These are phyloP conservation scores for Buxus sempervirens DNA, from an alignment of 164 flowering plant genomes.

Conservation along the genomic window DNA sequence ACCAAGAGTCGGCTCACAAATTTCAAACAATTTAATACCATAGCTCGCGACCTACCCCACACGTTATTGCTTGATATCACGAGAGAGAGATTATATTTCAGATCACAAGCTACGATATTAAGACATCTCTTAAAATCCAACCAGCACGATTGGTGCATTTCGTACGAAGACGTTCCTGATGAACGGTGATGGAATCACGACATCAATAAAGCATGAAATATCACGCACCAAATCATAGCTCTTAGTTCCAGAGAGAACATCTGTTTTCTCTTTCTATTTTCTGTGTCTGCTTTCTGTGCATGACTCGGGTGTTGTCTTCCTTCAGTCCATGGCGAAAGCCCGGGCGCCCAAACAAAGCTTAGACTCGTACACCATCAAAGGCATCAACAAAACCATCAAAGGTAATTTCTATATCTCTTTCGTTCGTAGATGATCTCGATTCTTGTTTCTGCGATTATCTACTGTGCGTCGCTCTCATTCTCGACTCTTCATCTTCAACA, in stretches of 20 bases:
- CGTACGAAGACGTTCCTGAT: not conserved
- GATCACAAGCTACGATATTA: no score
- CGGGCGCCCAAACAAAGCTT: conserved; percentile 47
- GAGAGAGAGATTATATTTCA: no score
- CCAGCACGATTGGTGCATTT: no score
- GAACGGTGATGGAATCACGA: not conserved
- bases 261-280: not conserved
- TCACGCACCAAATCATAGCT: not conserved
- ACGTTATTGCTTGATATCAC: no score
- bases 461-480: not conserved
- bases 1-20: no score
- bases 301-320: not conserved
- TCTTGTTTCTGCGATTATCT: not conserved
- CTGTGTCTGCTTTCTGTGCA: conserved; percentile 8
- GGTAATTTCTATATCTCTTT: conserved; percentile 23
- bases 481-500: conserved; percentile 7
- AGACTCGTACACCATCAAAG: conserved; percentile 59
- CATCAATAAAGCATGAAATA: not conserved
- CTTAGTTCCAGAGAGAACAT: not conserved
- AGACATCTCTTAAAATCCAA: no score
- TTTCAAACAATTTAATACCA: no score
- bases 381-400: conserved; percentile 52
- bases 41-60: no score
- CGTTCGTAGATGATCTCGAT: not conserved
- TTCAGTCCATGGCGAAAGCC: conserved; percentile 53